Conservation (phyloP, 1,139 yeast genomes). For the Nematodospora anomalae region DNA sequence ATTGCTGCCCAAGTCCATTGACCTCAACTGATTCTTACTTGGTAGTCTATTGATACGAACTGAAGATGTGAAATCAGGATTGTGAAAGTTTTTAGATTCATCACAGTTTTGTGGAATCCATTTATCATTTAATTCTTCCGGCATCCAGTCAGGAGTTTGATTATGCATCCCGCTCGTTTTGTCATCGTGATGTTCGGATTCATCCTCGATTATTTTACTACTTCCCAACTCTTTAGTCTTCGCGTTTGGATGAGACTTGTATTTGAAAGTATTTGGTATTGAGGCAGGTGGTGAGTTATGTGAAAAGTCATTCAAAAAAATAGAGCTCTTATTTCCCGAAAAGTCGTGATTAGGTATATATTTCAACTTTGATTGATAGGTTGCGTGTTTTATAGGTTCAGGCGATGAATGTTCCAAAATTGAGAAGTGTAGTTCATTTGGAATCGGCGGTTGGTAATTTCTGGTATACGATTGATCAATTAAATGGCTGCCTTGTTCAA, state of each 20-base stretch:
- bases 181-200: constrained; percentile 1
- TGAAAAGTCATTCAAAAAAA: constrained; percentile 3
- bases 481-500: neutral
- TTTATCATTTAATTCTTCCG: constrained; percentile 36
- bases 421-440: constrained; percentile 1
- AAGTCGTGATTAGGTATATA: constrained; percentile 39
- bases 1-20: neutral
- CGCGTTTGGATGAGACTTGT: constrained; percentile 50
- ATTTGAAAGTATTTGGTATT: constrained; percentile 48
- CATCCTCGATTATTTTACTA: constrained; percentile 7
- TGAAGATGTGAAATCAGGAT: constrained; percentile 28
- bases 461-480: neutral
- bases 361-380: constrained; percentile 30
- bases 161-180: constrained; percentile 8
- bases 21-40: constrained; percentile 9
- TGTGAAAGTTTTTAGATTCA: constrained; percentile 1
- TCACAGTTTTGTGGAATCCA: constrained; percentile 24
- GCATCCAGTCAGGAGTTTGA: constrained; percentile 49
- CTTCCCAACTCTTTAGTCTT: constrained; percentile 36
- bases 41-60: constrained; percentile 29
- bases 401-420: constrained; percentile 13
- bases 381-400: constrained; percentile 9
- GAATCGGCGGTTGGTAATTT: constrained; percentile 1
- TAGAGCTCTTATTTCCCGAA: constrained; percentile 18
- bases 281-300: constrained; percentile 27